A percentile compares a stretch with the other conserved stretches of the same genome.
Conservation (phyloP, 805 yeast genomes). For the Wickerhamomyces alni region DNA sequence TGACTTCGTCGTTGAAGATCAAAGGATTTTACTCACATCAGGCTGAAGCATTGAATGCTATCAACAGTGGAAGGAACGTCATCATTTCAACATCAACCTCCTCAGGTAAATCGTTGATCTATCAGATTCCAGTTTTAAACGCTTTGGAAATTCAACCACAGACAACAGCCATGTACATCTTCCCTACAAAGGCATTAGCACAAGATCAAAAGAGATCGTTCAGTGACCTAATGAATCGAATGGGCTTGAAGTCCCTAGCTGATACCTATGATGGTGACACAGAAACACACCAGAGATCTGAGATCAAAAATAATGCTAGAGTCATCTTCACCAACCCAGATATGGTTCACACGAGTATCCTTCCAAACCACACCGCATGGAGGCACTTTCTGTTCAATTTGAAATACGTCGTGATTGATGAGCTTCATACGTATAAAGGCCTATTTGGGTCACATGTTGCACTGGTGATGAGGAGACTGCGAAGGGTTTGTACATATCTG, state of each 20-base stretch:
- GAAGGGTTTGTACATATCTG: slow-evolving; percentile 51
- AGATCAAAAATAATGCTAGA: slow-evolving; percentile 57
- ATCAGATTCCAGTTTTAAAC: slow-evolving; percentile 76
- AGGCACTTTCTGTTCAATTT: slow-evolving; percentile 55
- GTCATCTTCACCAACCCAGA: slow-evolving; percentile 95
- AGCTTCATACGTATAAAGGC: slow-evolving; percentile 83
- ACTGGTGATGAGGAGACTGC: slow-evolving; percentile 70
- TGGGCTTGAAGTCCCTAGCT: slow-evolving; percentile 47
- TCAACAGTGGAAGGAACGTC: slow-evolving; percentile 55
- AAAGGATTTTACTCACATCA: slow-evolving; percentile 74
- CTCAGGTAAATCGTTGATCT: slow-evolving; percentile 90
- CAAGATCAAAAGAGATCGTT: slow-evolving; percentile 93
- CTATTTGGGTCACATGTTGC: slow-evolving; percentile 92
- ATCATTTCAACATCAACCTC: slow-evolving; percentile 94
- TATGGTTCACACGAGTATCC: slow-evolving; percentile 76
- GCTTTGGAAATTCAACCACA: slow-evolving; percentile 34
- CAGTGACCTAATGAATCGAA: slow-evolving; percentile 43
- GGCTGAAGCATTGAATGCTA: slow-evolving; percentile 61
- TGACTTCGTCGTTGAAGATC: slow-evolving; percentile 44
- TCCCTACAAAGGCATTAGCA: slow-evolving; percentile 96
- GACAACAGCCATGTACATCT: slow-evolving; percentile 74
- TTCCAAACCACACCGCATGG: slow-evolving; percentile 80
- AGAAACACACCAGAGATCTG: slow-evolving; percentile 43
- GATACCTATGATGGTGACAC: slow-evolving; percentile 97
- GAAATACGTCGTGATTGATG: slow-evolving; percentile 74